A percentile compares a stretch with the other conserved stretches of the same genome.
phyloP scores from a whole-genome alignment of 2,329 filamentous ascomycete species.

The Penicillium capsulatum region DNA sequence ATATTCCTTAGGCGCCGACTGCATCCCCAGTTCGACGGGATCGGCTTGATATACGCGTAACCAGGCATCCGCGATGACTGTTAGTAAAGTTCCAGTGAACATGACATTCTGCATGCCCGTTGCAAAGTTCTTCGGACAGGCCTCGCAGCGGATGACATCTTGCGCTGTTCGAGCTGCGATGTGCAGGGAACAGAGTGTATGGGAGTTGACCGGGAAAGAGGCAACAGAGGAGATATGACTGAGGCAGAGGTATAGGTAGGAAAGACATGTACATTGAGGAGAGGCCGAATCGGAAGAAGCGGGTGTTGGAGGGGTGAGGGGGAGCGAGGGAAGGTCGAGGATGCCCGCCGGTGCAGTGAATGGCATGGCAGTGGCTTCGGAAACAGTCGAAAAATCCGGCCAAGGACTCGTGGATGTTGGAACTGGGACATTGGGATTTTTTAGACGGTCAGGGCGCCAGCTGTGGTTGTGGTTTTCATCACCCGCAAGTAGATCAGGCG shows the following conservation, averaged over 20 bases:
- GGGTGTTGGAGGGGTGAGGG: constrained; percentile 21
- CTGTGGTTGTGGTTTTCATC: constrained; percentile 26
- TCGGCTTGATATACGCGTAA: constrained; percentile 37
- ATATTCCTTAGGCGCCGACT: constrained; percentile 32
- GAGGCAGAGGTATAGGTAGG: constrained; percentile 43
- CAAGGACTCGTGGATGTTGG: constrained; percentile 33
- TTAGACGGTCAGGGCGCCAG: constrained; percentile 22
- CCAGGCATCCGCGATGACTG: constrained; percentile 45
- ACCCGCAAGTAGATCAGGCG: constrained; percentile 19
- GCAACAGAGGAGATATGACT: constrained; percentile 41
- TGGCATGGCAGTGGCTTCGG: constrained; percentile 29
- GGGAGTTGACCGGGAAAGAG: constrained; percentile 41
- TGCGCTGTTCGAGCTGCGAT: constrained; percentile 42
- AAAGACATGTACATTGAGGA: constrained; percentile 38
- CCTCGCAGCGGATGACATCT: constrained; percentile 40
- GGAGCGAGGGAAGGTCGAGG: constrained; percentile 18
- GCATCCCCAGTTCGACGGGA: constrained; percentile 35
- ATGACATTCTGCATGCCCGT: constrained; percentile 46
- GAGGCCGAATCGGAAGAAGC: constrained; percentile 16
- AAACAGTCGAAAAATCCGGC: constrained; percentile 42
- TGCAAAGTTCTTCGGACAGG: constrained; percentile 41
- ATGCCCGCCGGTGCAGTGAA: constrained; percentile 21
- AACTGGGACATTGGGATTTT: constrained; percentile 23
- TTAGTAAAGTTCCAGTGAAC: constrained; percentile 44
- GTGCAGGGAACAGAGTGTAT: constrained; percentile 43